Evolutionary conservation across 106 monocot species (phyloP), one percentile per base, ranked within the genome.

Genomic region (Dendrobium huoshanense): DNA sequence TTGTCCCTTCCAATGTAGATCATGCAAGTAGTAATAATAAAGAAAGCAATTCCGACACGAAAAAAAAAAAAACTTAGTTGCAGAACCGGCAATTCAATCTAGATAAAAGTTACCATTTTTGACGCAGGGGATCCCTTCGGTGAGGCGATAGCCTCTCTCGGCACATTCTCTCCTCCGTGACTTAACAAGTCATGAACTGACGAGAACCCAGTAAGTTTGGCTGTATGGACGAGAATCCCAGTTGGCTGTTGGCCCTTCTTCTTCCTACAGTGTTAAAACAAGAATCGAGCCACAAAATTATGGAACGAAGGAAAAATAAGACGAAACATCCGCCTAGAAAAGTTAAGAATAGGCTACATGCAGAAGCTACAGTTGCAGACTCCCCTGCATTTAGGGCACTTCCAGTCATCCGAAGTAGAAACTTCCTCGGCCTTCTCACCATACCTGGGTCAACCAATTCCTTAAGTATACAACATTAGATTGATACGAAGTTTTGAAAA

Each of bases 171-270:
- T 3, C 7, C 74, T 9, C 79, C 43, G 15, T 84, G 45, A 59
- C 75, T 20, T 77, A 90, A 79, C 82, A 92, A 78, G n/a, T 91
- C 93, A 61, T 70, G 81, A 41, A 94, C 92, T 5, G 96, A 94
- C 11, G 85, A 81, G 73, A 80, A 92, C 16, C 97, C 97, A 37
- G 78, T 82, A 42, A 86, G 85, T 82, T 92, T 94, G 10, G 92
- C 92, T 2, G 87, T 70, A 13, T 92, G 87, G 17, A 80, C 77
- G 24, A 97, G 84, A 29, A 87, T 87, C 25, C 97, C 97, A 65
- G 97, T 97, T 15, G 97, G 97, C 56, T 68, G 75, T 5, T 85
- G 80, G 24, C 97, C 97, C 72, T 82, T 94, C 75, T 83, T 87
- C 84, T 89, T 94, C 94, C 94, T 97, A 37, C 37, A 37, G 37